These are phyloP conservation scores for Talaromyces ruber DNA, from an alignment of 495 filamentous ascomycete genomes.

Conservation along the genomic window DNA sequence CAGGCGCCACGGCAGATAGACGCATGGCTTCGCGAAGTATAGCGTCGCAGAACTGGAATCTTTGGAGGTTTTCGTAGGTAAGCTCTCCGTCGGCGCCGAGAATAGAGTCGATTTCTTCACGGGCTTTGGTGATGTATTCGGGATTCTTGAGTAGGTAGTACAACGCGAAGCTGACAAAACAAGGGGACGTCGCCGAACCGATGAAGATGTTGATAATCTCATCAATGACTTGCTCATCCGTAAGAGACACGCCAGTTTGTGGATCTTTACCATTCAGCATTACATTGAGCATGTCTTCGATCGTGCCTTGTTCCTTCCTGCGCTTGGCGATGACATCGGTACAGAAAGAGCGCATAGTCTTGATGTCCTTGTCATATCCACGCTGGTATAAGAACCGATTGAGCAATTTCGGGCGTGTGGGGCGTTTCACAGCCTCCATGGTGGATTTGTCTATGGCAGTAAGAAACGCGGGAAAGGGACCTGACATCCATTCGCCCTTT, in stretches of 20 bases:
- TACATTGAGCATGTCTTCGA: conserved; percentile 58
- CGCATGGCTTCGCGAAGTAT: conserved; percentile 68
- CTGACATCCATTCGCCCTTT: conserved; percentile 21
- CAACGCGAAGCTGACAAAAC: conserved; percentile 26
- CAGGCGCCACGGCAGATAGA: conserved; percentile 55
- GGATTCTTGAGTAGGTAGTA: conserved; percentile 33
- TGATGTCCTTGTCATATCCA: conserved; percentile 47
- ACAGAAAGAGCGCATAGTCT: conserved; percentile 45
- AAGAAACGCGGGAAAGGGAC: conserved; percentile 22
- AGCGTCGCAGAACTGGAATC: conserved; percentile 55
- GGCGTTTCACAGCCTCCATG: conserved; percentile 32
- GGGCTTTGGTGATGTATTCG: conserved; percentile 17
- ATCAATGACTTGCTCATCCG: conserved; percentile 49
- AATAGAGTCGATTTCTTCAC: conserved; percentile 18
- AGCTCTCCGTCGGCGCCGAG: conserved; percentile 19
- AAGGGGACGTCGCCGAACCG: conserved; percentile 28
- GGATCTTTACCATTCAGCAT: conserved; percentile 59
- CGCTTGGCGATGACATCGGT: conserved; percentile 49
- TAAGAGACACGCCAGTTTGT: conserved; percentile 54
- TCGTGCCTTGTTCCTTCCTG: conserved; percentile 39
- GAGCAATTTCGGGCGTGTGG: conserved; percentile 26
- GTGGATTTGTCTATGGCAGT: conserved; percentile 30
- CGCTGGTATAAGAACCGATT: conserved; percentile 27
- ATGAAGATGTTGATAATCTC: conserved; percentile 47
- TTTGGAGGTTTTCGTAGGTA: conserved; percentile 49